Evolutionary conservation across 2,329 filamentous ascomycete genomes (phyloP), one percentile per base, ranked within the genome.

Genomic region (Aureobasidium pullulans): DNA sequence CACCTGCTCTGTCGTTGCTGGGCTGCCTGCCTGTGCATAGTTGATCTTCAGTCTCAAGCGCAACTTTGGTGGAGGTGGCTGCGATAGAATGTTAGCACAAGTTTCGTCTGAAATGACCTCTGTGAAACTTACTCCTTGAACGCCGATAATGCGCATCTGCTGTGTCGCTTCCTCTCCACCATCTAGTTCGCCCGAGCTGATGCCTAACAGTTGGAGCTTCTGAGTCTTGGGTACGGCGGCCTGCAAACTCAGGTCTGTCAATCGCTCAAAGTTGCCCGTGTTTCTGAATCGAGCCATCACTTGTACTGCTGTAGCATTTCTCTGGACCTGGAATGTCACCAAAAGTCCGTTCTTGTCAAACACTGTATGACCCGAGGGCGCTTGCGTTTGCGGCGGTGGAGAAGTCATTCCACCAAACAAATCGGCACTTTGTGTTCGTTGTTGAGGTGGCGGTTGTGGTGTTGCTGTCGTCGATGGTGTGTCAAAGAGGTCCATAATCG

Each of bases 221-320:
- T 99, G 94, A 46, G 89, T 90, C 76, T 97, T 99, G 8, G 94
- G 94, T 57, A 99, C 94, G 0, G 94, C 94, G 44, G 93, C 94
- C 73, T 99, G 94, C 64, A 99, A 73, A 29, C 89, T 90, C 32
- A 97, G 89, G 47, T 82, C 84, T 15, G 85, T 85, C 50, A 97
- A 79, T 13, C 78, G 76, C 13, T 80, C 81, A 32, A 87, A 84
- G 60, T 80, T 79, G 13, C 86, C 87, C 0, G 76, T 82, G 72
- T 97, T 97, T 40, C 83, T 84, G 79, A 99, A 99, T 8, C 86
- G 85, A 15, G 91, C 91, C 52, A 87, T 79, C 6, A 96, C 86
- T 70, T 96, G 91, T 19, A 96, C 86, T 8, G 84, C 84, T 47
- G 90, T 89, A 3, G 87, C 81, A 65, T 88, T 94, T 46, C 94